Evolutionary conservation across 2,329 filamentous ascomycete species (phyloP), one percentile per base, ranked within the genome.

Genomic region (Chrysoporthe deuterocubensis): DNA sequence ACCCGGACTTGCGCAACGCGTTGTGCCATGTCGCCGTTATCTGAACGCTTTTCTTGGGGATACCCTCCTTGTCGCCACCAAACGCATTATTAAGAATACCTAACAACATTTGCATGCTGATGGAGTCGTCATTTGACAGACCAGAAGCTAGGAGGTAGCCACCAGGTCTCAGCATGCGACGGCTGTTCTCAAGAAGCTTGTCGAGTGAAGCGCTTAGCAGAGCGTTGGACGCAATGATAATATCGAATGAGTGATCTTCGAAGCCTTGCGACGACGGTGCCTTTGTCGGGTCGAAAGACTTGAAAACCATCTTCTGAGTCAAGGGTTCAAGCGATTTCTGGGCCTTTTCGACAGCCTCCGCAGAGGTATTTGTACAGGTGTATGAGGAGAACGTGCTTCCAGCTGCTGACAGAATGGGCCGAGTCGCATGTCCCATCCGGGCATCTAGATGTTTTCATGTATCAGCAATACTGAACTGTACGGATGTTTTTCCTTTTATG

Each of bases 341-440:
- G 11, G 60, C 79, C 1, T 73, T 65, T 5, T 76, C 74, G 59
- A 83, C 81, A 72, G 79, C 80, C 16, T 73, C 76, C 1, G 74
- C 60, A 0, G 77, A 78, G 14, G 81, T 75, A 63, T 84, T 81
- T 0, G 82, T 84, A 71, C 75, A 84, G 0, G 79, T 81, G 68
- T 83, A 84, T 4, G 76, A 74, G 0, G 73, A 69, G 56, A 80
- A 80, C 5, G 8, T 56, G 6, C 32, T 21, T 3, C 58, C 75
- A 18, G 83, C 70, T 4, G 64, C 44, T 1, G 73, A 66, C 1
- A 83, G 66, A 16, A 83, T 71, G 0, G 52, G 40, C 13, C 75
- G 72, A 0, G 82, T 83, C 0, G 79, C 74, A 7, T 76, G 76
- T 1, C 81, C 82, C 1, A 78, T 81, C 0, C 81, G 81, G 13